Base-by-base conservation (phyloP, 495 filamentous ascomycete genomes). In the Aspergillus carlsbadensis region DNA sequence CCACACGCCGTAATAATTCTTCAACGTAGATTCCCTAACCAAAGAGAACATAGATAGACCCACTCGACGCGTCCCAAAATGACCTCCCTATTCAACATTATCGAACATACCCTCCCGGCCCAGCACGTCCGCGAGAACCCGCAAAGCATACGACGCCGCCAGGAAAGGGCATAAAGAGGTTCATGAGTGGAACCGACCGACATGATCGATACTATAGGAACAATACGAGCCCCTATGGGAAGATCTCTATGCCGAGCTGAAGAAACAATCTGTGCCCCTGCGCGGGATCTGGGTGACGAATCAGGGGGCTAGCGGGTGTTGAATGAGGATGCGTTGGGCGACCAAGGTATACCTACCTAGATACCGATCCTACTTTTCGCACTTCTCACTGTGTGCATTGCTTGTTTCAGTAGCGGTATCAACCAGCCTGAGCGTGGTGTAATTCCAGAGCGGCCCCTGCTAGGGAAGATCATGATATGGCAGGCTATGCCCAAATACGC, bases 181-280 rank as follows among this genome's bases (percentile, higher is more conserved):
- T 91, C 68, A 81, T 75, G 0, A 56, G 76, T 17, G 74, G n/a
- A n/a, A 80, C 66, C 83, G 84, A 64, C 72, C 63, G 1, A 51
- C 66, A 64, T 78, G 26, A 75, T 76, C 0, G 85, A 84, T 2
- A 84, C 89, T 68, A 49, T 42, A 15, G 62, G 90, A 15, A 90
- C 86, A 45, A 83, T 91, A 60, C 66, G 90, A 92, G 63, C 86
- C 88, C 2, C 72, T 90, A 6, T 92, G 85, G 81, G 86, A 84
- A 35, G 84, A 91, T 36, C 70, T 93, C 0, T 67, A 83, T 56
- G 34, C 52, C 2, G 60, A 65, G 6, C 68, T 78, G 24, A 66
- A 73, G 36, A 37, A 65, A 14, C 63, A 72, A 31, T 69, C 69
- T 24, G 69, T 89, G 58, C 70, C 73, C 18, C 79, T 92, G 34